Evolutionary conservation across 805 yeast genomes (phyloP).

Genomic region (Jamesozyma piceae): DNA sequence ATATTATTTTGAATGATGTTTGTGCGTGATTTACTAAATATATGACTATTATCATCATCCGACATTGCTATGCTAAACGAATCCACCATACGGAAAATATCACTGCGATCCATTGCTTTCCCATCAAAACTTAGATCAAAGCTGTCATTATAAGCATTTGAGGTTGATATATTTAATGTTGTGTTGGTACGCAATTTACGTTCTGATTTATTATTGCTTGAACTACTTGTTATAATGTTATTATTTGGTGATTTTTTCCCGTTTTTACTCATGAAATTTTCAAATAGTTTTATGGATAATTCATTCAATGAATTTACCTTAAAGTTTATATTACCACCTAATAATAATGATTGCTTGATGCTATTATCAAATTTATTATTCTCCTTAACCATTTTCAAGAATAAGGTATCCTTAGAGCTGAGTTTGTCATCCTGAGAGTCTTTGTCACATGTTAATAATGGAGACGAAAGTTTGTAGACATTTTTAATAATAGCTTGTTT

Average conservation of each 20-base stretch:
- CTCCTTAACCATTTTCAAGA: neutral
- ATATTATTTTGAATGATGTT: neutral
- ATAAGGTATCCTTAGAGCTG: neutral
- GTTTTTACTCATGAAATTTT: neutral
- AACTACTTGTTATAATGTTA: neutral
- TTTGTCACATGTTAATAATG: neutral
- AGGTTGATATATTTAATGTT: neutral
- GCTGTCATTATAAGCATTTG: constrained; percentile 16
- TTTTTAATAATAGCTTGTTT: neutral
- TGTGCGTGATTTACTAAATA: neutral
- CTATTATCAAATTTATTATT: constrained; percentile 5
- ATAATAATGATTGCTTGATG: constrained; percentile 11
- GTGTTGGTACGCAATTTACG: neutral
- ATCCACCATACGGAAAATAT: constrained; percentile 35
- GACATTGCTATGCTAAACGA: constrained; percentile 30
- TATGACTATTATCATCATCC: constrained; percentile 23
- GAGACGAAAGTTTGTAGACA: constrained; percentile 11
- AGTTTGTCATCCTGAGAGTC: neutral
- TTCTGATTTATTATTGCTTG: neutral
- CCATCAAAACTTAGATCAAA: constrained; percentile 40
- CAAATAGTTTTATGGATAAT: constrained; percentile 2
- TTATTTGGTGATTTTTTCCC: no score
- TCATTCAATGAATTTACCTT: constrained; percentile 3
- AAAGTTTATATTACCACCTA: constrained; percentile 2
- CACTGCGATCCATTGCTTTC: constrained; percentile 37